Evolutionary conservation across 495 filamentous ascomycete genomes (phyloP).

Genomic region (Geopyxis carbonaria): DNA sequence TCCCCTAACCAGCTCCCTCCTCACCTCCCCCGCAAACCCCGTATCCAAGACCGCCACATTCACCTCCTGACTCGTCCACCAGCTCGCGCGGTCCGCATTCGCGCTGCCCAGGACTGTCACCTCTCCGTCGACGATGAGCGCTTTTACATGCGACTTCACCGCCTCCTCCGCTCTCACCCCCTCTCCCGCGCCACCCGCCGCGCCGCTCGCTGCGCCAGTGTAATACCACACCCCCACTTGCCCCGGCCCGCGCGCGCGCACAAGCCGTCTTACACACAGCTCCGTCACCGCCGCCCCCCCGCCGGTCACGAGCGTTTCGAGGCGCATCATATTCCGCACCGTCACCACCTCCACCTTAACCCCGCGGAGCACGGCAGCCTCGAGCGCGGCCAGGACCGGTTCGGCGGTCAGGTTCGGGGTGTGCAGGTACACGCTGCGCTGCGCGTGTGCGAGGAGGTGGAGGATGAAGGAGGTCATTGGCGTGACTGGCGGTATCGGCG

Average conservation of each 20-base stretch:
- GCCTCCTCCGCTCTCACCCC: constrained; percentile 37
- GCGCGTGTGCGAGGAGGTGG: constrained; percentile 35
- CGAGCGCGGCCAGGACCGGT: constrained; percentile 36
- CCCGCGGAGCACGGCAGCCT: constrained; percentile 33
- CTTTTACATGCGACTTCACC: constrained; percentile 53
- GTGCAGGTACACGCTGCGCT: constrained; percentile 41
- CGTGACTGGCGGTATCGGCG: constrained; percentile 35
- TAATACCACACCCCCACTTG: constrained; percentile 21
- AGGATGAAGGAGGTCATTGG: constrained; percentile 50
- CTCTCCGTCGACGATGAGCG: constrained; percentile 43
- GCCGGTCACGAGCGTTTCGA: constrained; percentile 56
- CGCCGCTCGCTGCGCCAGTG: constrained; percentile 2
- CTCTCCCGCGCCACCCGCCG: not conserved
- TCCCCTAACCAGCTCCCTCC: constrained; percentile 27
- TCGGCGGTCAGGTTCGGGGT: constrained; percentile 53
- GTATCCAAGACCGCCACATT: constrained; percentile 43
- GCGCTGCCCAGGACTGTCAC: constrained; percentile 51
- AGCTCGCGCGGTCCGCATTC: constrained; percentile 61
- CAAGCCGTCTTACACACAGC: constrained; percentile 37
- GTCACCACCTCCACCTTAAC: constrained; percentile 48
- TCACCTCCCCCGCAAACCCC: constrained; percentile 31
- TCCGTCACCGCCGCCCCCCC: constrained; percentile 36
- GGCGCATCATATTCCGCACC: constrained; percentile 46
- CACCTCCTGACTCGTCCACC: constrained; percentile 63
- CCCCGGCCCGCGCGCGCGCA: constrained; percentile 20